Evolutionary conservation across 2,329 filamentous ascomycete species (phyloP), one percentile per base, ranked within the genome.

Genomic region (Aspergillaceae sp.): DNA sequence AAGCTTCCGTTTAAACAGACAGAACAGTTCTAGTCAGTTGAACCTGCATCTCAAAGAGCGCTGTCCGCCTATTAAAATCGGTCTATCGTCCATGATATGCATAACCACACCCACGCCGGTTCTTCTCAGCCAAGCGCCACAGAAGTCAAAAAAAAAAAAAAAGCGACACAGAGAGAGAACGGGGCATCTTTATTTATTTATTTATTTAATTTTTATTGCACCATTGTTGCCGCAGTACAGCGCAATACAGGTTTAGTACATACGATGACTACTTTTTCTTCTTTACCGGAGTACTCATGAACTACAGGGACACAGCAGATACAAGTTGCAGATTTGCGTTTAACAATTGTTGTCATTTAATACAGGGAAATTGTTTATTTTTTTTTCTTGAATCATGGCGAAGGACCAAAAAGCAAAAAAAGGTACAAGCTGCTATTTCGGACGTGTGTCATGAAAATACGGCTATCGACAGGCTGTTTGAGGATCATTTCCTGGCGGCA

Each of bases 31-130:
- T 50, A 45, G 47, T 51, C 46, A 30, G 43, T 52, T 51, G 52
- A 56, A 48, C 55, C 54, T 56, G 54, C 46, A 37, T 53, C 47
- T 45, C 55, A 48, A 48, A 50, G 50, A 51, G 46, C 48, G 46
- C 26, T 50, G 41, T 50, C 50, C 47, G 43, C 54, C 54, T 52
- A 54, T 51, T 54, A 53, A 34, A 42, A 47, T 45, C 44, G 41
- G 42, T 30, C 46, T 46, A 38, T 37, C 41, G 27, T 48, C 43
- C 51, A 48, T 51, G 46, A 51, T 48, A 50, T 36, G 33, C 41
- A 38, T 38, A 38, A 38, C 19, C 36, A 38, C 36, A 38, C 7
- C 36, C 36, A 38, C 26, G 36, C 36, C 36, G 8, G 36, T 19
- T 19, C 36, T 28, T 26, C 36, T 7, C 36, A 38, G 36, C 8